These are phyloP conservation scores for Mycena chlorophos DNA, from an alignment of 768 basidiomycete species.

Conservation along the genomic window DNA sequence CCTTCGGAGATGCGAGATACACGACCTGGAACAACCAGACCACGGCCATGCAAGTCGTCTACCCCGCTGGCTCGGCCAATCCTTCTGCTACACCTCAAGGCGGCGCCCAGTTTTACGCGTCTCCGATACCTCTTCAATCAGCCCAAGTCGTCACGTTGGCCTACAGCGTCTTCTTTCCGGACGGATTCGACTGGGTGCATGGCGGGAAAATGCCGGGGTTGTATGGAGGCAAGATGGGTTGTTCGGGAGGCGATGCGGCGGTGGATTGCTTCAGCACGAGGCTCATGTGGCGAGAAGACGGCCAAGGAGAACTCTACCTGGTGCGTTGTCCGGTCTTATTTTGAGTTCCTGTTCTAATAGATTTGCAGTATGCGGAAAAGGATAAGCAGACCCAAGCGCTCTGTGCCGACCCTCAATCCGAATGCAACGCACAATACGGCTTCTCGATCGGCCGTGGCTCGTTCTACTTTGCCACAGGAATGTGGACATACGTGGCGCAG, in stretches of 20 bases:
- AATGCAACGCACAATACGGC: slow-evolving; percentile 68
- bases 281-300: slow-evolving; percentile 75
- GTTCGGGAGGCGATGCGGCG: slow-evolving; percentile 77
- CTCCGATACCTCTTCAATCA: slow-evolving; percentile 42
- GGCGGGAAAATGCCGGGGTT: slow-evolving; percentile 87
- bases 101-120: slow-evolving; percentile 68
- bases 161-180: slow-evolving; percentile 79
- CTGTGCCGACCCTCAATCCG: slow-evolving; percentile 58
- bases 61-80: slow-evolving; percentile 69
- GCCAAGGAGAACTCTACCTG: slow-evolving; percentile 75
- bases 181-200: slow-evolving; percentile 72
- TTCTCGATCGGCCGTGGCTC: slow-evolving; percentile 74
- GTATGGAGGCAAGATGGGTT: slow-evolving; percentile 65
- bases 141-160: slow-evolving; percentile 56
- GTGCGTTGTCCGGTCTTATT: slow-evolving; percentile 40
- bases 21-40: slow-evolving; percentile 31
- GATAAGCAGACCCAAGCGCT: slow-evolving; percentile 61
- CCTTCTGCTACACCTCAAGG: slow-evolving; percentile 63
- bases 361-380: slow-evolving; percentile 69
- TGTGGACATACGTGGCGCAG: slow-evolving; percentile 74
- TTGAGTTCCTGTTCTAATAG: neutral
- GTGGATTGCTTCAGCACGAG: slow-evolving; percentile 78
- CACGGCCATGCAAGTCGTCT: slow-evolving; percentile 61
- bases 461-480: slow-evolving; percentile 59
- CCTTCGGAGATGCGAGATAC: neutral